A percentile compares a stretch with the other conserved stretches of the same genome.
phyloP scores from a whole-genome alignment of 2,329 filamentous ascomycete species.

The Hymenoscyphus fraxineus region DNA sequence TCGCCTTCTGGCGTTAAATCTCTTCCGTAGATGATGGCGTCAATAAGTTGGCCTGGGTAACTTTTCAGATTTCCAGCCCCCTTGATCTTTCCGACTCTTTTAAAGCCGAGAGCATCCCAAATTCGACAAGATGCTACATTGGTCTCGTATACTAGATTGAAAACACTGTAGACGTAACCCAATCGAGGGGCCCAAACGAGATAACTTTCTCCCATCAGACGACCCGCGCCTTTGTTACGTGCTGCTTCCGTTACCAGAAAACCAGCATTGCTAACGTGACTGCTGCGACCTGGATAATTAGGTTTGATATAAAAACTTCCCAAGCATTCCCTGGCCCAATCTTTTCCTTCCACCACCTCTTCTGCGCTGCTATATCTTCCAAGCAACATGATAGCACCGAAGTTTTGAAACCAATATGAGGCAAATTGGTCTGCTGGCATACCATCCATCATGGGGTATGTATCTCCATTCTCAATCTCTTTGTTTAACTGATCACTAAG shows the following conservation, averaged over 20 bases:
- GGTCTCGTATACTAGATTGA: slow-evolving; percentile 73
- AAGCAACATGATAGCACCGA: slow-evolving; percentile 66
- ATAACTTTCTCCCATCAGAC: slow-evolving; percentile 54
- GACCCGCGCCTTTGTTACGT: slow-evolving; percentile 52
- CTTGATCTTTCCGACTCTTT: slow-evolving; percentile 64
- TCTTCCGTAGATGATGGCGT: slow-evolving; percentile 60
- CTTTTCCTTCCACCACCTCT: slow-evolving; percentile 45
- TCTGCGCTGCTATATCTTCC: slow-evolving; percentile 56
- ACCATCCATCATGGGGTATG: slow-evolving; percentile 65
- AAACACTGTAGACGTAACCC: slow-evolving; percentile 70
- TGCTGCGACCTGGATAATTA: slow-evolving; percentile 70
- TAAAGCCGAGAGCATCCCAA: slow-evolving; percentile 72
- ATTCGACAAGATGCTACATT: slow-evolving; percentile 69
- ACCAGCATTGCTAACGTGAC: slow-evolving; percentile 67
- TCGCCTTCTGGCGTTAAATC: slow-evolving; percentile 60
- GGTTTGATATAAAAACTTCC: slow-evolving; percentile 72
- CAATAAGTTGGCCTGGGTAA: slow-evolving; percentile 48
- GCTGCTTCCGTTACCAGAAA: slow-evolving; percentile 54
- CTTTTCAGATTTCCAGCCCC: slow-evolving; percentile 51
- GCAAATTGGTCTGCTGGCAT: slow-evolving; percentile 60
- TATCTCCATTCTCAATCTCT: slow-evolving; percentile 70
- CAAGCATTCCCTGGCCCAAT: slow-evolving; percentile 64
- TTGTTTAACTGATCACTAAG: slow-evolving; percentile 64
- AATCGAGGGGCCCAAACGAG: slow-evolving; percentile 55
- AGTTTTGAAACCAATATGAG: slow-evolving; percentile 70